Conservation (phyloP, 441 rosid species). For the Daphne laureola region DNA sequence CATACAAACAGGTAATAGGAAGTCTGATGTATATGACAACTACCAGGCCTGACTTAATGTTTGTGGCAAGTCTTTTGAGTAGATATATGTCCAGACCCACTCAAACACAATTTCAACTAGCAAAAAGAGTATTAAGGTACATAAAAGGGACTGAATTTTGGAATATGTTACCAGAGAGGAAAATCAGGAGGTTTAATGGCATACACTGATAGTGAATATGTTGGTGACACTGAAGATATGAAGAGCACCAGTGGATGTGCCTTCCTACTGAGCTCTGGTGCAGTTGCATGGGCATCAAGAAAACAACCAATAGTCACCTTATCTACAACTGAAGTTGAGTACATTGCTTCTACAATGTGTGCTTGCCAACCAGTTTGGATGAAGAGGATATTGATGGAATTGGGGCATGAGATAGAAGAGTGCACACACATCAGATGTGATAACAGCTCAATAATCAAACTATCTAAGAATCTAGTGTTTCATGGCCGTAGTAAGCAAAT, state of each 20-base stretch:
- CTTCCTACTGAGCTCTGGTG: neutral
- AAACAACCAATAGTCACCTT: neutral
- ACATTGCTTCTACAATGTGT: neutral
- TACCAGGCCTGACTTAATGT: neutral
- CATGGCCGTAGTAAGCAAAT: neutral
- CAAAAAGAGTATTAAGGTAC: neutral
- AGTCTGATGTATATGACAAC: slow-evolving; percentile 4
- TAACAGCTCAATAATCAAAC: too few species aligned
- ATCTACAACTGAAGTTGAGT: neutral
- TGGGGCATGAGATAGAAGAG: neutral
- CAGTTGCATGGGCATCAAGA: neutral
- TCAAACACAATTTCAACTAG: neutral
- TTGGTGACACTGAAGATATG: neutral
- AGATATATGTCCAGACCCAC: slow-evolving; percentile 3
- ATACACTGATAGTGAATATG: neutral
- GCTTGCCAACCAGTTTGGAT: neutral
- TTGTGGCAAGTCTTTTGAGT: neutral
- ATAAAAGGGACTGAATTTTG: neutral
- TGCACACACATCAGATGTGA: neutral
- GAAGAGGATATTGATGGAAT: neutral
- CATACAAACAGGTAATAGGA: neutral
- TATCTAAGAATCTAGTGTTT: neutral
- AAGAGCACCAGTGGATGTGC: neutral
- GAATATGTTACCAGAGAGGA: neutral
- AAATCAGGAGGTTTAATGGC: neutral